Percentiles rank a stretch among this genome's conserved stretches.
Evolutionary conservation across 139 green algal genomes (phyloP).

Genomic region (Coelastrella sp.): DNA sequence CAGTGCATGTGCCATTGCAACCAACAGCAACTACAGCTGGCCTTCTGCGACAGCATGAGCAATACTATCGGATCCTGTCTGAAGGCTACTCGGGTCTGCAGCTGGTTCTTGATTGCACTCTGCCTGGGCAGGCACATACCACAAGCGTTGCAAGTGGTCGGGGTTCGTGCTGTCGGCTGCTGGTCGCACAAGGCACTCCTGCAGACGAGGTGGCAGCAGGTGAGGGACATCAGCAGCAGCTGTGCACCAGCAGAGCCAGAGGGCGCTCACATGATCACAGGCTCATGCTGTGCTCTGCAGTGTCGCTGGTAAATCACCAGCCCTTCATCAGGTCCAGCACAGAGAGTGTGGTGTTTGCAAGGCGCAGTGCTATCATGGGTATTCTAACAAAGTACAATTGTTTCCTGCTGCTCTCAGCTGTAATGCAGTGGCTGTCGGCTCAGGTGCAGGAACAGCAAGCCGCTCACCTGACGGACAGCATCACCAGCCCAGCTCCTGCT

Average conservation of each 20-base stretch:
- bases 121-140: background rate
- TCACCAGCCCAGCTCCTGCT: background rate
- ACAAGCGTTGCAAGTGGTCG: background rate
- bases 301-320: no score
- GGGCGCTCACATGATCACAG: no score
- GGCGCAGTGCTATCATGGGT: background rate
- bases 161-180: background rate
- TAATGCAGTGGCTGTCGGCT: background rate
- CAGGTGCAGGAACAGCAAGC: background rate
- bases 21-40: background rate
- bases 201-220: conserved; percentile 18
- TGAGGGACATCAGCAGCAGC: background rate
- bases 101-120: conserved; percentile 1
- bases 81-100: background rate
- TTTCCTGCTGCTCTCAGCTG: conserved; percentile 1
- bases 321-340: no score
- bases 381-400: background rate
- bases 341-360: no score
- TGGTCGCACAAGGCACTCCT: conserved; percentile 20
- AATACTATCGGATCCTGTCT: background rate
- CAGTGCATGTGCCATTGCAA: background rate
- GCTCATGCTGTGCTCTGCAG: no score
- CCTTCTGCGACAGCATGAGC: background rate
- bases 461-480: background rate
- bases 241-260: no score